Base-by-base conservation (phyloP, 1,284 basidiomycete species). In the Leucoagaricus sp. region DNA sequence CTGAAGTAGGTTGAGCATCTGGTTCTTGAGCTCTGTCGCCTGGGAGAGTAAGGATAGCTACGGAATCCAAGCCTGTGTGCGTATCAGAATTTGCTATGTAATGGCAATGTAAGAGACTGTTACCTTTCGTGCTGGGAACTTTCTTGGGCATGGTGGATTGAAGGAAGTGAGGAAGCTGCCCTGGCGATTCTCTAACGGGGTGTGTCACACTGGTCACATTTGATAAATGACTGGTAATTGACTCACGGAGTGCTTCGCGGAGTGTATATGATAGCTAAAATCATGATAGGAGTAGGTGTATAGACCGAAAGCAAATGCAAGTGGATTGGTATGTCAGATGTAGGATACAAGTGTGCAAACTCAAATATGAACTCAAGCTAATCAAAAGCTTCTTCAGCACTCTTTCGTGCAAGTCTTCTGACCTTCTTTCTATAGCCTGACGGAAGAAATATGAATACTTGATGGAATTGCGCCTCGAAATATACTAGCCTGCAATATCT, bases 401-500 rank as follows among this genome's bases (percentile, higher is more conserved):
- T 91, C 70, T 82, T 80, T 59, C 94, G 83, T 34, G 85, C 94
- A 59, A 98, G 76, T 60, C 91, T 82, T 66, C 94, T 87, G 55
- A 98, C 95, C 72, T 93, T 94, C 87, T 95, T 97, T 84, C 85
- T 91, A 76, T 97, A 98, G 1, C 69, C 92, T 84, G 40, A n/a
- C n/a, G n/a, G n/a, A n/a, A n/a, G n/a, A n/a, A n/a, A n/a, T n/a
- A n/a, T n/a, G n/a, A n/a, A n/a, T n/a, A n/a, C n/a, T n/a, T n/a
- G n/a, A n/a, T n/a, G n/a, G n/a, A n/a, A n/a, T 13, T 21, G 25
- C 13, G 8, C 7, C 8, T 29, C 17, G 8, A 19, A 19, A 17
- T 53, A 52, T 19, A 70, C 84, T 49, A 67, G 91, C 91, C 78
- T 42, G 80, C 75, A 38, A 84, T 76, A 68, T 94, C 85, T 46